Conservation (phyloP, 345 rosid genomes). For the Melaleuca alternifolia region DNA sequence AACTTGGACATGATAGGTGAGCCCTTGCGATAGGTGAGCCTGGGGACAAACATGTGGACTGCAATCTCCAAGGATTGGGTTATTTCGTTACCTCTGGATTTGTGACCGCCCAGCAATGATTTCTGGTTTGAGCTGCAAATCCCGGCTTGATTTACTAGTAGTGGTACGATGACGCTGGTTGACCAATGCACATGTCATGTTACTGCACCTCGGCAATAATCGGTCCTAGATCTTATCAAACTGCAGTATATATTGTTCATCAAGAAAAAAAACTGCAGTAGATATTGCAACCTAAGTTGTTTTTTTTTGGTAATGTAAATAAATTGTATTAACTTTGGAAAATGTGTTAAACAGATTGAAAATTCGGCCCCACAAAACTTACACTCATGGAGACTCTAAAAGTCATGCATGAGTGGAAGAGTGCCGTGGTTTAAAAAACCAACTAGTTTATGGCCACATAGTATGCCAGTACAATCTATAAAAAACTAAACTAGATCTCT, state of each 20-base stretch:
- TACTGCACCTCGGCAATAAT: neutral
- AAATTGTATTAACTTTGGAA: too few relatives aligned
- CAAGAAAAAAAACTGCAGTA: neutral
- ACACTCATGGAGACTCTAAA: too few relatives aligned
- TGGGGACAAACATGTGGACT: neutral
- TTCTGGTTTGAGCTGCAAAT: neutral
- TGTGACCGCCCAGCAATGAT: neutral
- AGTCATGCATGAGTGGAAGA: too few relatives aligned
- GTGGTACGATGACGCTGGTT: neutral
- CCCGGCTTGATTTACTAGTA: neutral
- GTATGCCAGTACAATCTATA: too few relatives aligned
- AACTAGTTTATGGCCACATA: too few relatives aligned
- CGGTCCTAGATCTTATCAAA: neutral
- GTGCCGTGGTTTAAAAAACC: too few relatives aligned
- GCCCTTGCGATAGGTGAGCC: neutral
- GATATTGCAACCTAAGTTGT: too few relatives aligned
- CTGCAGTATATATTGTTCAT: neutral
- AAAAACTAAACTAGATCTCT: too few relatives aligned
- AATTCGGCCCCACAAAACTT: too few relatives aligned
- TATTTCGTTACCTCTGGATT: neutral
- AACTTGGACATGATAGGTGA: neutral
- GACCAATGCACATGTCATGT: neutral
- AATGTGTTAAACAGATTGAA: too few relatives aligned
- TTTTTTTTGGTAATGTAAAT: too few relatives aligned
- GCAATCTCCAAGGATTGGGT: neutral